These are phyloP conservation scores for Tricholoma sp. DNA, from an alignment of 768 basidiomycete species.

Conservation along the genomic window DNA sequence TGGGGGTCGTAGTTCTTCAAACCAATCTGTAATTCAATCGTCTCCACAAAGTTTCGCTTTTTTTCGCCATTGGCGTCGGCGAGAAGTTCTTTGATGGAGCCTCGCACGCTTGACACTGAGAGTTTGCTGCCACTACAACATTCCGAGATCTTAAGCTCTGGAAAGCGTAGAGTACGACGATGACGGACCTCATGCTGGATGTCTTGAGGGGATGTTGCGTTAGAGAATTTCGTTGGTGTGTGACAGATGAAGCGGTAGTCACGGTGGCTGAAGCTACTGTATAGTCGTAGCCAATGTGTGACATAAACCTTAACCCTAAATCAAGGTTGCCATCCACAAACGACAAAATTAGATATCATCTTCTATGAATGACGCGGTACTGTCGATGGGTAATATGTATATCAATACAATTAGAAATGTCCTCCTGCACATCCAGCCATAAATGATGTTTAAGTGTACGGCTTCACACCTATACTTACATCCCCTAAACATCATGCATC, in stretches of 20 bases:
- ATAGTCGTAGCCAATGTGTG: constrained; percentile 21
- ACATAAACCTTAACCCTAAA: constrained; percentile 18
- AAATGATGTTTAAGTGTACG: too few relatives aligned
- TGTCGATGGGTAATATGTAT: too few relatives aligned
- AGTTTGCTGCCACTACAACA: constrained; percentile 58
- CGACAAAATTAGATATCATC: too few relatives aligned
- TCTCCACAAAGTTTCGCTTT: constrained; percentile 51
- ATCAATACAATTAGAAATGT: too few relatives aligned
- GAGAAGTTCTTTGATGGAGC: constrained; percentile 89
- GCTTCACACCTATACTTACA: too few relatives aligned
- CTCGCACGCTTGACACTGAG: constrained; percentile 99
- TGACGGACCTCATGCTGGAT: constrained; percentile 22
- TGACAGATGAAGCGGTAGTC: constrained; percentile 7
- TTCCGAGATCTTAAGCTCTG: constrained; percentile 12
- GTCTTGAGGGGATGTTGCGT: constrained; percentile 18
- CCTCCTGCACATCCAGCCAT: too few relatives aligned
- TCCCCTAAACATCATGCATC: background rate
- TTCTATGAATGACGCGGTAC: too few relatives aligned
- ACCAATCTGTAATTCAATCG: constrained; percentile 93
- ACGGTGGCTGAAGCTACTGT: constrained; percentile 19
- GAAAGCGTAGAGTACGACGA: background rate
- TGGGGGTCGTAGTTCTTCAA: constrained; percentile 99
- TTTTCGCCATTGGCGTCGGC: constrained; percentile 81
- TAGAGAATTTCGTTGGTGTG: background rate
- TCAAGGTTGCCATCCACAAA: constrained; percentile 5